Evolutionary conservation across 768 basidiomycete species (phyloP).

Genomic region (Tulasnella sp.): DNA sequence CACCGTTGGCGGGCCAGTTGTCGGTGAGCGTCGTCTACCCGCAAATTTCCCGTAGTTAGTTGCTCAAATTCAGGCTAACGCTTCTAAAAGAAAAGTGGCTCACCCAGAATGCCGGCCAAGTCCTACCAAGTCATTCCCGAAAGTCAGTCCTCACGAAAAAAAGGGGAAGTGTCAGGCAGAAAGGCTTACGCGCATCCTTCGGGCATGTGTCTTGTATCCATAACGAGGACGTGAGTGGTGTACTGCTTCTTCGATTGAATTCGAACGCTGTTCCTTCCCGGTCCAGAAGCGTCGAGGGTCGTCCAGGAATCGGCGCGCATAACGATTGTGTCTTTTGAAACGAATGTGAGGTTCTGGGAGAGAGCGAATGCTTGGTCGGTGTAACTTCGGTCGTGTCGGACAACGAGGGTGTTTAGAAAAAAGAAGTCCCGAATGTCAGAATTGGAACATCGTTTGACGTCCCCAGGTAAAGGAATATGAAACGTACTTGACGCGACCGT

Average conservation of each 20-base stretch:
- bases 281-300: constrained; percentile 9
- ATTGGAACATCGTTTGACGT: not conserved
- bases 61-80: not conserved
- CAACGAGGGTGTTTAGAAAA: too few species aligned
- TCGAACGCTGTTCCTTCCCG: constrained; percentile 21
- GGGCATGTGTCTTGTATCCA: constrained; percentile 20
- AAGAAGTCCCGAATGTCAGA: not conserved
- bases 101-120: constrained; percentile 26
- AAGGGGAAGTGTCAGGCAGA: not conserved
- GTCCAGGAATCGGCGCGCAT: constrained; percentile 21
- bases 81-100: not conserved
- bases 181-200: constrained; percentile 16
- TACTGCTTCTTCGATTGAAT: constrained; percentile 20
- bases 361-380: constrained; percentile 15
- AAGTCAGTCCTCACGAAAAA: not conserved
- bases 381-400: not conserved
- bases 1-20: constrained; percentile 16
- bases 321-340: constrained; percentile 10
- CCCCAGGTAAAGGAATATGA: not conserved
- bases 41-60: not conserved
- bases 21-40: not conserved
- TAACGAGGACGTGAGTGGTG: not conserved
- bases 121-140: not conserved
- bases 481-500: constrained; percentile 24
- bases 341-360: constrained; percentile 20